Evolutionary conservation across 441 rosid genomes (phyloP).

Genomic region (Pelargonium citronellum): DNA sequence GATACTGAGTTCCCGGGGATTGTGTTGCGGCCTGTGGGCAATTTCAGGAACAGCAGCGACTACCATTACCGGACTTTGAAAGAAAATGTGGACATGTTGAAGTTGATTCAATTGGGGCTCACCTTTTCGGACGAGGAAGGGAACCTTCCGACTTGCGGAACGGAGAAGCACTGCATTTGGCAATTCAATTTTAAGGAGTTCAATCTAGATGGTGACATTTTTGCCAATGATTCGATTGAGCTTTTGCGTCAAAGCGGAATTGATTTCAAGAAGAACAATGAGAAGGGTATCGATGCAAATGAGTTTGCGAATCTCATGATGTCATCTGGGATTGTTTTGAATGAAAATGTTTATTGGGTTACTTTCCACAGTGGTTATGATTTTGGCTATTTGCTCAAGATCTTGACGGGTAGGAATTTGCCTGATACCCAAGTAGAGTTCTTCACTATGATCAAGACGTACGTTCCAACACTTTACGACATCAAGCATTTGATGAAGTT

Average conservation of each 20-base stretch:
- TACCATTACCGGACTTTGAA: constrained; percentile 53
- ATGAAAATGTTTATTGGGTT: constrained; percentile 49
- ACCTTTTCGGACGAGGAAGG: constrained; percentile 58
- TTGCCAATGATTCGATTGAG: constrained; percentile 47
- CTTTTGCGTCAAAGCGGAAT: constrained; percentile 54
- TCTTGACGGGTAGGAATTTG: constrained; percentile 43
- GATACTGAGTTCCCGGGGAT: constrained; percentile 66
- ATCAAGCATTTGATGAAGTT: constrained; percentile 63
- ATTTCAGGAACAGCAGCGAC: constrained; percentile 46
- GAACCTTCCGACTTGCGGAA: constrained; percentile 52
- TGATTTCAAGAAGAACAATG: constrained; percentile 39
- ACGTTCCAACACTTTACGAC: constrained; percentile 49
- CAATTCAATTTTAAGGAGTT: constrained; percentile 60
- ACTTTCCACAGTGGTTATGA: constrained; percentile 63
- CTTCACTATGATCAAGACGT: constrained; percentile 41
- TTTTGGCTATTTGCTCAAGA: constrained; percentile 64
- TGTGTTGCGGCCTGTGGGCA: constrained; percentile 46
- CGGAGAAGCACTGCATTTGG: constrained; percentile 53
- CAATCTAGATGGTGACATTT: constrained; percentile 37
- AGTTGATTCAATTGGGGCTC: constrained; percentile 54
- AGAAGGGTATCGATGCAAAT: constrained; percentile 37
- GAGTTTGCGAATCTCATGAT: constrained; percentile 50
- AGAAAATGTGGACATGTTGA: constrained; percentile 50
- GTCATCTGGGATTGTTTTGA: constrained; percentile 60
- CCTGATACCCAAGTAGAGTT: constrained; percentile 43